Base-by-base conservation (phyloP, 371 early-diverging fungal genomes). In the Apophysomyces sp. region DNA sequence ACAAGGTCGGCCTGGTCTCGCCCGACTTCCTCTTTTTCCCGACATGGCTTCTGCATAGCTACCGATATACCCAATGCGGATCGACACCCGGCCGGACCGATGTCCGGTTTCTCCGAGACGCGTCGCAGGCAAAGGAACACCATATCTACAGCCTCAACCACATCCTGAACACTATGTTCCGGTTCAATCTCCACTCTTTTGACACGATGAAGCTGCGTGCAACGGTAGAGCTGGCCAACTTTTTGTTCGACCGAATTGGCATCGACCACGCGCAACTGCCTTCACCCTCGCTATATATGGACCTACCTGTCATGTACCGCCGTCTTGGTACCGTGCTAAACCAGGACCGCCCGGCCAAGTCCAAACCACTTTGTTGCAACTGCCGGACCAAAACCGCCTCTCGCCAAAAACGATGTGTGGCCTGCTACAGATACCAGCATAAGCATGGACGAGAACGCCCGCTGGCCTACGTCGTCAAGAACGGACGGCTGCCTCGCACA, bases 21-120 rank as follows among this genome's bases (percentile, higher is more conserved):
- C 72, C 80, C 0, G 73, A 80, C 21, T 80, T 80, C 26, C 72
- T 80, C 52, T 74, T 76, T 44, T 80, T 80, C 30, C 80, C 80
- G 4, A 74, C 77, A 1, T 80, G 80, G 80, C 31, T 80, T 9
- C 62, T 80, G 0, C 77, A 80, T 52, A 53, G 72, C 15, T 80
- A 76, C 36, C 66, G 73, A 0, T 80, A 76, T 37, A 73, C 80
- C 1, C 68, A 76, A 21, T 63, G 74, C 52, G 77, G 62, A 9
- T 52, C 57, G 4, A 71, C 67, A 4, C 80, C 77, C 9, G 80
- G 80, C 4, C 67, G 80, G 18, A 74, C 74, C 3, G 77, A 76
- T 13, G 66, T 80, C 16, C 58, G 80, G 0, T 80, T 80, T 53
- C 53, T 76, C 3, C 75, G 72, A 30, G 66, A 80, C 57, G 80